These are phyloP conservation scores for Acorus calamus DNA, from an alignment of 106 monocot species.

Conservation along the genomic window DNA sequence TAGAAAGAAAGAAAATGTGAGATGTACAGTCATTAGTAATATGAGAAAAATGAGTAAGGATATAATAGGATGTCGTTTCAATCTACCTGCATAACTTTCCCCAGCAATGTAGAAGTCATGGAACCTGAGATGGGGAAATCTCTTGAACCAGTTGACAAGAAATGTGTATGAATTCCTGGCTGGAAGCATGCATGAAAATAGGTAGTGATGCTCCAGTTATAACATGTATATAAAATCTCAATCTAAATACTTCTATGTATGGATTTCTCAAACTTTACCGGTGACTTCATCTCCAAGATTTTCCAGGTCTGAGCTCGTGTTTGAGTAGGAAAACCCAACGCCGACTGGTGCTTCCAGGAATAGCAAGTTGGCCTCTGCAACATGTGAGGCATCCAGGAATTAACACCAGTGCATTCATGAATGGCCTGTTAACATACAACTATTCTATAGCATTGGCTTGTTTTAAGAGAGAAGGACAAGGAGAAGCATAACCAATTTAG, in stretches of 20 bases:
- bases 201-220: background rate
- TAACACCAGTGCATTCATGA: too few species aligned
- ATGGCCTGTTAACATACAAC: too few species aligned
- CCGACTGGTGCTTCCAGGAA: constrained; percentile 75
- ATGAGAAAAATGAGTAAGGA: too few species aligned
- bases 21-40: too few species aligned
- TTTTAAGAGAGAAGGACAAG: too few species aligned
- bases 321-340: constrained; percentile 73
- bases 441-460: too few species aligned
- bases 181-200: constrained; percentile 1
- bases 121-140: constrained; percentile 53
- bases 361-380: constrained; percentile 40
- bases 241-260: too few species aligned
- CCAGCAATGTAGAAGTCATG: constrained; percentile 64
- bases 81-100: constrained; percentile 65
- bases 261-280: constrained; percentile 11
- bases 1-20: background rate
- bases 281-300: constrained; percentile 38
- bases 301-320: constrained; percentile 51
- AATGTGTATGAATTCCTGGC: constrained; percentile 52
- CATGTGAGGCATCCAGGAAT: too few species aligned
- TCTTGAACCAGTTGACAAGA: constrained; percentile 71
- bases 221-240: too few species aligned
- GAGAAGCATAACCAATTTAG: too few species aligned
- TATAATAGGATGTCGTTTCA: background rate